Percentiles rank a stretch among this genome's conserved stretches.
These are phyloP conservation scores for Sequoiadendron giganteum DNA, from an alignment of 75 land plant species.

Conservation along the genomic window DNA sequence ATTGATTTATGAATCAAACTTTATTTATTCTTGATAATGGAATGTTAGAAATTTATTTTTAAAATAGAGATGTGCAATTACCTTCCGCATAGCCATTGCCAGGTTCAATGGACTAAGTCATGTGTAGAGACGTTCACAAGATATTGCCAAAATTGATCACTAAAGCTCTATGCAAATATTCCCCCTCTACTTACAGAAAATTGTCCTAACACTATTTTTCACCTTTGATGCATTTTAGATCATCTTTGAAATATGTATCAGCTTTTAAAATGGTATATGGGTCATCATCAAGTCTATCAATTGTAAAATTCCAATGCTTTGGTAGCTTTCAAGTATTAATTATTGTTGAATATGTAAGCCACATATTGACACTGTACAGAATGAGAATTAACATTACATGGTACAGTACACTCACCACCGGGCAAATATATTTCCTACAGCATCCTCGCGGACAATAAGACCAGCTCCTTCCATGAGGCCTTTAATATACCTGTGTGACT, in stretches of 20 bases:
- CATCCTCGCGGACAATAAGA: constrained; percentile 78
- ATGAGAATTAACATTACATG: constrained; percentile 2
- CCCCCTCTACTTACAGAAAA: neutral
- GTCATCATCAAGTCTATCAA: neutral
- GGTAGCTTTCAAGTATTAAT: neutral
- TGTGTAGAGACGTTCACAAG: neutral
- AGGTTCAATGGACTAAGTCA: neutral
- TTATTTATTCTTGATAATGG: neutral
- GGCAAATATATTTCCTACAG: constrained; percentile 95
- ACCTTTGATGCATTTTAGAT: neutral
- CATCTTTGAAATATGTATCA: neutral
- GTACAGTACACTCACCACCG: constrained; percentile 59
- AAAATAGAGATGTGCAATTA: too few relatives aligned
- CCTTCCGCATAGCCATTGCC: neutral
- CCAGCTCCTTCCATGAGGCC: constrained; percentile 63
- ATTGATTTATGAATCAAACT: neutral
- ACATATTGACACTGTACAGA: neutral
- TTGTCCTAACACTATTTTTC: neutral
- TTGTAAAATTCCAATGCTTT: neutral
- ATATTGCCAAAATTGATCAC: neutral
- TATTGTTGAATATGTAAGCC: neutral
- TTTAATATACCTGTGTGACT: constrained; percentile 63
- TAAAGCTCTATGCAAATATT: neutral
- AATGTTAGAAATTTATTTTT: neutral
- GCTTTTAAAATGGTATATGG: neutral